Evolutionary conservation across 2,329 filamentous ascomycete species (phyloP).

Genomic region (Calonectria montana): DNA sequence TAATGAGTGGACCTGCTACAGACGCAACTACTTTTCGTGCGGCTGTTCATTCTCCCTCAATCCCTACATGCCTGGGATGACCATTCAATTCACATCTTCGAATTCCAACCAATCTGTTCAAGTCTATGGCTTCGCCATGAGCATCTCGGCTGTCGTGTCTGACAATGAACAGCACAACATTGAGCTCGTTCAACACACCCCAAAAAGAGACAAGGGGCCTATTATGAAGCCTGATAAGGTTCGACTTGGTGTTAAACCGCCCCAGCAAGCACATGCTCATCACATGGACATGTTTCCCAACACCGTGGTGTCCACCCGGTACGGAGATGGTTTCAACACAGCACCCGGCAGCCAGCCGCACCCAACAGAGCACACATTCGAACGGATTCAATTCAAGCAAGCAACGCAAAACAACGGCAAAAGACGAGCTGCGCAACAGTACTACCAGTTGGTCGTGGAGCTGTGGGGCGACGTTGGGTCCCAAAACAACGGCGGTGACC

Average conservation of each 20-base stretch:
- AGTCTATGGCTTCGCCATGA: slow-evolving; percentile 83
- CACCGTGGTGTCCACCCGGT: slow-evolving; percentile 47
- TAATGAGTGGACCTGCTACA: slow-evolving; percentile 90
- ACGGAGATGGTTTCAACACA: slow-evolving; percentile 54
- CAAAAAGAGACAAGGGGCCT: slow-evolving; percentile 90
- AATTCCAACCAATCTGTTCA: slow-evolving; percentile 67
- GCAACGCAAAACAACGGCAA: slow-evolving; percentile 96
- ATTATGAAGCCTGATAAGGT: slow-evolving; percentile 78
- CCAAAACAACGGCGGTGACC: slow-evolving; percentile 53
- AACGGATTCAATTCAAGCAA: slow-evolving; percentile 94
- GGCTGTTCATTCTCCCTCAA: slow-evolving; percentile 80
- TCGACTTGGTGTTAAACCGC: slow-evolving; percentile 75
- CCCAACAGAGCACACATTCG: slow-evolving; percentile 74
- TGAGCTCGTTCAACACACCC: slow-evolving; percentile 89
- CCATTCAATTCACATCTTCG: slow-evolving; percentile 63
- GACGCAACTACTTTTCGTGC: slow-evolving; percentile 91
- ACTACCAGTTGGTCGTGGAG: slow-evolving; percentile 91
- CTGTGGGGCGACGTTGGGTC: slow-evolving; percentile 77
- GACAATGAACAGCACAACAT: slow-evolving; percentile 80
- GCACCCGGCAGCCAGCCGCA: slow-evolving; percentile 49
- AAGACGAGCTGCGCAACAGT: slow-evolving; percentile 88
- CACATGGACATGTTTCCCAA: slow-evolving; percentile 58
- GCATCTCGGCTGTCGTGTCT: slow-evolving; percentile 85
- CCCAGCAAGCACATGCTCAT: slow-evolving; percentile 61
- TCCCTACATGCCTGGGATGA: slow-evolving; percentile 62